phyloP scores from a whole-genome alignment of 306 rosid genomes.

The Cicer chorassanicum region DNA sequence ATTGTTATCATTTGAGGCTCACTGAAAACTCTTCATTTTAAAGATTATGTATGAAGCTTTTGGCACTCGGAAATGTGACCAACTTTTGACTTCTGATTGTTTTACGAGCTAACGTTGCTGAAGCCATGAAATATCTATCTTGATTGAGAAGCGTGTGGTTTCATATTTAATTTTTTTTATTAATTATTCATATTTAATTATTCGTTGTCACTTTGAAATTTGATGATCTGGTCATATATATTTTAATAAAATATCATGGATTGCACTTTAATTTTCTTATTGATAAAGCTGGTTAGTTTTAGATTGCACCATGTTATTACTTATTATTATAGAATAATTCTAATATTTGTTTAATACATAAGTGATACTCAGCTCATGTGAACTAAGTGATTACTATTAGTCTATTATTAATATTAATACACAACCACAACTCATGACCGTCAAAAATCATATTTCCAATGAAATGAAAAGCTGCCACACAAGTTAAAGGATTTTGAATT shows the following conservation, averaged over 20 bases:
- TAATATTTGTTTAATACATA: too few species aligned
- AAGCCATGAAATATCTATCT: neutral
- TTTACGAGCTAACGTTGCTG: neutral
- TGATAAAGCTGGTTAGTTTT: neutral
- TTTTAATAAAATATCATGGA: neutral
- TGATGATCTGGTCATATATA: neutral
- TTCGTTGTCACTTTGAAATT: neutral
- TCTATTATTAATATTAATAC: too few species aligned
- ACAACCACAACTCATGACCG: neutral
- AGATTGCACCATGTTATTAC: neutral
- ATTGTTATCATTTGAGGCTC: constrained; percentile 7
- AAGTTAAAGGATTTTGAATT: neutral
- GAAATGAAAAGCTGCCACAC: neutral
- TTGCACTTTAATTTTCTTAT: neutral
- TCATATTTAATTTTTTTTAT: neutral
- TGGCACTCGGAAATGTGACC: neutral
- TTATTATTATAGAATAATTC: neutral
- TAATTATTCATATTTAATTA: neutral
- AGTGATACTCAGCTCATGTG: too few species aligned
- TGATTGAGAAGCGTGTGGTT: neutral
- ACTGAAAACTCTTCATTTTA: neutral
- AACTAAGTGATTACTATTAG: too few species aligned
- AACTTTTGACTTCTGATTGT: neutral
- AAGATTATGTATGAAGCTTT: constrained; percentile 27
- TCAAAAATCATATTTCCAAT: neutral